phyloP scores from a whole-genome alignment of 2,329 filamentous ascomycete species.

The Fonsecaea pedrosoi region DNA sequence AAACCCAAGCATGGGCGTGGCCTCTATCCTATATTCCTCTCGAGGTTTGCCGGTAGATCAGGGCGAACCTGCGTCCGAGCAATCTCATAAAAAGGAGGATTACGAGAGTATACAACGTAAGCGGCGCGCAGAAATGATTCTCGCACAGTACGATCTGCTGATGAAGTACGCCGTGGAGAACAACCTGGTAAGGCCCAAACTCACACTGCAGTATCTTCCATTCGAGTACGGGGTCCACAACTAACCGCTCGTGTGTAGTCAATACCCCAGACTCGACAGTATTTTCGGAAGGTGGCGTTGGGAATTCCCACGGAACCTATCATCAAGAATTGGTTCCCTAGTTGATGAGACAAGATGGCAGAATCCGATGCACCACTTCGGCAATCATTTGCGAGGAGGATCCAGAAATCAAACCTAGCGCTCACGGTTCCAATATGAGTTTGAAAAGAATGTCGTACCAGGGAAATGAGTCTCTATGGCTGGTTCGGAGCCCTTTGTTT shows the following conservation, averaged over 20 bases:
- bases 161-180: constrained; percentile 50
- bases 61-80: too few relatives aligned
- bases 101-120: constrained; percentile 22
- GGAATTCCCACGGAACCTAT: constrained; percentile 33
- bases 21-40: background rate
- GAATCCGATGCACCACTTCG: background rate
- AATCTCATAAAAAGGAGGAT: background rate
- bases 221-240: background rate
- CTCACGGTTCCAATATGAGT: background rate
- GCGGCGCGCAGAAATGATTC: constrained; percentile 26
- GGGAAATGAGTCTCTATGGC: background rate
- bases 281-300: constrained; percentile 38
- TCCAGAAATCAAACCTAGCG: background rate
- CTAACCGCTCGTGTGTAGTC: constrained; percentile 25
- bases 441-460: background rate
- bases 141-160: constrained; percentile 41
- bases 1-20: background rate
- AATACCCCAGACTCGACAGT: constrained; percentile 36
- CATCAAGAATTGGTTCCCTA: constrained; percentile 38
- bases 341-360: background rate
- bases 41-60: background rate
- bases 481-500: background rate
- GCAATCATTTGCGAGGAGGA: background rate
- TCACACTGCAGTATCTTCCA: constrained; percentile 3
- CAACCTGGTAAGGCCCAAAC: constrained; percentile 44